phyloP scores from a whole-genome alignment of 306 rosid species.

The Morella rubra region DNA sequence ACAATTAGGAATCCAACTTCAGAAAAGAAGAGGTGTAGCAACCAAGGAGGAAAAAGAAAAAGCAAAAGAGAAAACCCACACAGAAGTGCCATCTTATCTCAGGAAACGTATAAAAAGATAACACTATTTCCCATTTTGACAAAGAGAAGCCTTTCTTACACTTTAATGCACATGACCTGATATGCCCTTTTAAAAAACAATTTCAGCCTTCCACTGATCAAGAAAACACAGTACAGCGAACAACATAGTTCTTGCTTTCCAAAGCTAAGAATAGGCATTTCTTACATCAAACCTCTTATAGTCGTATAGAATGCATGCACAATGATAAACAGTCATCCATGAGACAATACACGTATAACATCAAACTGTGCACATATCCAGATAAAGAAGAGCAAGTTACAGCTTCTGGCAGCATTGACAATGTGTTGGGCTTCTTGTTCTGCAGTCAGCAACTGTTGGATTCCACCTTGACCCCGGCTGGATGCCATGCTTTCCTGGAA shows the following conservation, averaged over 20 bases:
- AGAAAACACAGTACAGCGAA: conserved; percentile 2
- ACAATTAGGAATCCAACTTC: conserved; percentile 16
- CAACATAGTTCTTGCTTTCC: background rate
- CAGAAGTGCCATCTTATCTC: background rate
- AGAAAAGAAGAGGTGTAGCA: conserved; percentile 7
- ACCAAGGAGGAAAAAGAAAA: background rate
- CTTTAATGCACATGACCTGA: background rate
- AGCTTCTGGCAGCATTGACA: conserved; percentile 84
- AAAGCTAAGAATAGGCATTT: background rate
- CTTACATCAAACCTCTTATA: background rate
- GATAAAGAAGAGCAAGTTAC: conserved; percentile 32
- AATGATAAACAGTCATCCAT: background rate
- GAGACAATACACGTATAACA: conserved; percentile 2
- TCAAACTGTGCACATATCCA: background rate
- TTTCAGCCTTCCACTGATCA: background rate
- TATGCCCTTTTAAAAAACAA: conserved; percentile 5
- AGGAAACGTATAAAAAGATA: background rate
- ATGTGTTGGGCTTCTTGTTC: conserved; percentile 98
- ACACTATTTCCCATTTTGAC: background rate
- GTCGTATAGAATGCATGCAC: background rate
- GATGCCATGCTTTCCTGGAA: conserved; percentile 68
- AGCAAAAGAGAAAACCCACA: background rate
- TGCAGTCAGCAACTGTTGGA: conserved; percentile 93
- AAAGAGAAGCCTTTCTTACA: background rate
- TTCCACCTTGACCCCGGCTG: conserved; percentile 86